Base-by-base conservation (phyloP, 495 filamentous ascomycete species). In the Penicillium turbatum region DNA sequence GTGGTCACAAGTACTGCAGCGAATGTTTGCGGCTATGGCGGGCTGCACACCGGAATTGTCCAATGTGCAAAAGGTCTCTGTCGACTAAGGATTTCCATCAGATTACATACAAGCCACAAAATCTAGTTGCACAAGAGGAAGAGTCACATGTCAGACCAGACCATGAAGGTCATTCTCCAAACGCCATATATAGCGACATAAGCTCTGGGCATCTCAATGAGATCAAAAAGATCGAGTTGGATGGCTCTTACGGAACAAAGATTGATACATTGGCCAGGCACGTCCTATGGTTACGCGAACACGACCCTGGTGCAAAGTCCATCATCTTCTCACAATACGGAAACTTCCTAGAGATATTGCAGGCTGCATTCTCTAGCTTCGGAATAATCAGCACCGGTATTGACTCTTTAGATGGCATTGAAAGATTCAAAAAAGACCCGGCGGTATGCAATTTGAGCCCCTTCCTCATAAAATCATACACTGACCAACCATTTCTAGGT, bases 241-340 rank as follows among this genome's bases (percentile, higher is more conserved):
- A 82, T 24, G 82, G 80, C 2, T 87, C 86, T 6, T 96, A 86
- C 63, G 88, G 90, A 7, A 92, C 88, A 0, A 98, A 98, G 65
- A 85, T 96, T 16, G 90, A 97, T 57, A 92, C 80, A 0, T 61
- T 97, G 9, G 80, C 85, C 21, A 78, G 87, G 9, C 93, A 98
- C 63, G 69, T 97, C 1, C 63, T 95, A 13, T 97, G 89, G 88
- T 72, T 98, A 4, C 81, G 90, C 3, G 74, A 85, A 47, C 80
- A 89, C 44, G 93, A 98, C 63, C 89, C 89, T 1, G 90, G 89
- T 0, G 82, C 89, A 9, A 96, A 97, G 64, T 89, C 89, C 0
- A 85, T 98, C 59, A 73, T 97, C 19, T 98, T 97, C 65, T 92
- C 89, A 5, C 92, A 98, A 64, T 95, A 82, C 68, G 79, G 80